Evolutionary conservation across 2,329 filamentous ascomycete species (phyloP).

Genomic region (Sordariomycetes sp.): DNA sequence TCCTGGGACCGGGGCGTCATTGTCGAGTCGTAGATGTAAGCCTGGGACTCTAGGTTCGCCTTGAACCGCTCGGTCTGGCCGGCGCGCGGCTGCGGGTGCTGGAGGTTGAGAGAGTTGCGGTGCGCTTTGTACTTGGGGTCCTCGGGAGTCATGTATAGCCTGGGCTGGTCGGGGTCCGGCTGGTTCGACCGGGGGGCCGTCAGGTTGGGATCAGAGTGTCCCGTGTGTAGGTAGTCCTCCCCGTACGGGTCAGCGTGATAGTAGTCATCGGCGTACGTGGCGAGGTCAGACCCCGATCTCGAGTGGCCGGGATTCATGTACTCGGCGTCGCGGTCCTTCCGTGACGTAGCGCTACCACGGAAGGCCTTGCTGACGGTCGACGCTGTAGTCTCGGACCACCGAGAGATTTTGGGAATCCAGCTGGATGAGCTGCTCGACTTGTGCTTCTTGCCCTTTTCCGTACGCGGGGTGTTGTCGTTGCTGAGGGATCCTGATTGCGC

Average conservation of each 20-base stretch:
- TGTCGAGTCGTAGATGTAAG: constrained; percentile 53
- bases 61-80: constrained; percentile 67
- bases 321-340: constrained; percentile 44
- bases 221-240: constrained; percentile 49
- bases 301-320: constrained; percentile 43
- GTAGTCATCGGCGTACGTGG: constrained; percentile 50
- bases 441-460: constrained; percentile 74
- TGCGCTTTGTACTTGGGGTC: constrained; percentile 77
- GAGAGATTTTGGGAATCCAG: constrained; percentile 83
- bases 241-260: constrained; percentile 42
- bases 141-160: constrained; percentile 42
- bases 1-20: constrained; percentile 50
- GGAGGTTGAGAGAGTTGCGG: constrained; percentile 67
- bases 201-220: constrained; percentile 43
- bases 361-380: constrained; percentile 76
- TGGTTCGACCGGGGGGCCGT: constrained; percentile 13
- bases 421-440: constrained; percentile 73
- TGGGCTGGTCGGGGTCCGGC: constrained; percentile 24
- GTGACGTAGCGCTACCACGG: constrained; percentile 45
- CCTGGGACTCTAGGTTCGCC: constrained; percentile 62
- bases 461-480: constrained; percentile 67
- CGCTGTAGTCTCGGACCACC: constrained; percentile 94
- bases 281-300: constrained; percentile 66
- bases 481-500: constrained; percentile 37
- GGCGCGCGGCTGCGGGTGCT: constrained; percentile 68